Evolutionary conservation across 2,329 filamentous ascomycete species (phyloP), one percentile per base, ranked within the genome.

Genomic region (Colletotrichum sojae): DNA sequence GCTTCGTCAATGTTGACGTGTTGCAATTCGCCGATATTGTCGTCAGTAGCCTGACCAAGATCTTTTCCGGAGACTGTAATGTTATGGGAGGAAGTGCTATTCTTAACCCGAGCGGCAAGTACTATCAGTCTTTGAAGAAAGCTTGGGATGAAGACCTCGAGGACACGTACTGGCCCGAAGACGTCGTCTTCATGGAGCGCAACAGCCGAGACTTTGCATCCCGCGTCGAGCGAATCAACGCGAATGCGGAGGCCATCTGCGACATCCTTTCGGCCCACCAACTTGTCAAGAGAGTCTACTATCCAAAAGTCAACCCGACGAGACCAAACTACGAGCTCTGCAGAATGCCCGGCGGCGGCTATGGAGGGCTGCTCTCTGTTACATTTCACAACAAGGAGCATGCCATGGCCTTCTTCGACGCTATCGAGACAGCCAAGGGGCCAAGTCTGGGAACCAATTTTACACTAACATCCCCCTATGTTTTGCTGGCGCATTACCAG

Each of bases 371-470:
- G 2, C 85, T 99, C 13, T 97, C 94, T 3, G 90, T 95, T 45
- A 94, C 92, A 0, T 97, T 98, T 76, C 83, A 93, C 73, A 85
- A 85, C 2, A 89, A 86, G 65, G 84, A 86, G 36, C 90, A 95
- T 71, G 93, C 95, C 0, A 84, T 94, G 62, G 87, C 89, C 1
- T 98, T 98, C 79, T 98, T 92, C 80, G 94, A 99, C 80, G 86
- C 88, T 13, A 83, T 99, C 16, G 90, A 97, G 71, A 96, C 94
- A 1, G 91, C 94, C 46, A 99, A 99, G 80, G 96, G 96, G 0
- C 96, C 96, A 0, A 98, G 94, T 80, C 84, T 99, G 57, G 96
- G 96, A 2, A 98, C 96, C 0, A 99, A 99, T 80, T 99, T 99
- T 78, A 98, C 96, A 0, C 84, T 99, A 45, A 92, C 92, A 66